Conservation (phyloP, 805 yeast genomes). For the Kurtzmaniella cleridarum region DNA sequence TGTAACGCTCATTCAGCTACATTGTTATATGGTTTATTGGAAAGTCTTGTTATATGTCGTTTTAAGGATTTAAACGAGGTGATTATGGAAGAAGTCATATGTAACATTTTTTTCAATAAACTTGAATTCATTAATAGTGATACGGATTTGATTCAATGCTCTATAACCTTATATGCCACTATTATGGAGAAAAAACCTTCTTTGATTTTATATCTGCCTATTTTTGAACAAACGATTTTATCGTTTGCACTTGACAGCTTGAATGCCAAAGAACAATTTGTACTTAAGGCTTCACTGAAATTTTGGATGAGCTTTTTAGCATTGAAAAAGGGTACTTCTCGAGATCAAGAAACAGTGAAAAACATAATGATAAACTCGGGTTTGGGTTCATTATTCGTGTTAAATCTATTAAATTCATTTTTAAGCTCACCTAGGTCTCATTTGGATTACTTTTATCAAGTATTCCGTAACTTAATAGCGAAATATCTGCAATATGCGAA, state of each 20-base stretch:
- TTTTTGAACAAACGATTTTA: conserved; percentile 17
- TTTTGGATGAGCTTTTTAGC: conserved; percentile 52
- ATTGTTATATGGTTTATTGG: conserved; percentile 39
- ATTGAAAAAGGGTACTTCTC: conserved; percentile 40
- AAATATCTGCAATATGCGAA: conserved; percentile 46
- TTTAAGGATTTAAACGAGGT: conserved; percentile 23
- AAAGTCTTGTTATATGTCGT: conserved; percentile 37
- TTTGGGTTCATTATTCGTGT: conserved; percentile 21
- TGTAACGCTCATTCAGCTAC: conserved; percentile 34
- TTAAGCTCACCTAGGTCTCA: conserved; percentile 51
- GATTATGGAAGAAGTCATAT: conserved; percentile 30
- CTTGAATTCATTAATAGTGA: conserved; percentile 39
- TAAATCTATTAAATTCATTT: conserved; percentile 27
- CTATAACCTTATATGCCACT: conserved; percentile 47
- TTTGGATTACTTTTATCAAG: conserved; percentile 50
- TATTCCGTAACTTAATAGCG: conserved; percentile 41
- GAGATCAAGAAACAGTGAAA: conserved; percentile 31
- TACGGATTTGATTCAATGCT: conserved; percentile 53
- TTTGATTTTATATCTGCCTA: conserved; percentile 32
- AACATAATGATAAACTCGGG: conserved; percentile 16
- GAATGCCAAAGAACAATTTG: conserved; percentile 47
- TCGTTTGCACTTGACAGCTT: conserved; percentile 35
- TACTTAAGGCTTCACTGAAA: conserved; percentile 44
- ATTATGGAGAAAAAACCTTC: conserved; percentile 46
- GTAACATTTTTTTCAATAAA: conserved; percentile 31